These are phyloP conservation scores for Plasmodium malariae DNA, from an alignment of 169 alveolate genomes.

Conservation along the genomic window DNA sequence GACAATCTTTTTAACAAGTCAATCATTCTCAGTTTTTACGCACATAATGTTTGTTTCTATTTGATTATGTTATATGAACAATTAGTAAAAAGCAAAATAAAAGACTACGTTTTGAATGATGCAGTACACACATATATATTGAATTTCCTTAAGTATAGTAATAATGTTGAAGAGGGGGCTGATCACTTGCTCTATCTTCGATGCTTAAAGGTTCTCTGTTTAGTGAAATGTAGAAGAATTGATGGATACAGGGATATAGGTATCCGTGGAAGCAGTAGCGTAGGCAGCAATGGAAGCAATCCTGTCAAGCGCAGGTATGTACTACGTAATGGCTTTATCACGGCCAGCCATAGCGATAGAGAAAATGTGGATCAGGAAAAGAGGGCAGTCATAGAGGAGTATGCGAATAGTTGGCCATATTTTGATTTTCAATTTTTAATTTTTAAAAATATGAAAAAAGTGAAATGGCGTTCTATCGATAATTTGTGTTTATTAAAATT, in stretches of 20 bases:
- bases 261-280: no score
- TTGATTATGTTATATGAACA: neutral
- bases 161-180: no score
- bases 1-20: neutral
- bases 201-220: constrained; percentile 9
- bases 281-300: no score
- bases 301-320: no score
- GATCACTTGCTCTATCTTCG: no score
- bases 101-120: constrained; percentile 13
- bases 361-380: no score
- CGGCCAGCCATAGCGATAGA: no score
- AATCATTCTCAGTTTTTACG: neutral
- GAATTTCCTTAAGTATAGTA: neutral
- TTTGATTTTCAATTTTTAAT: constrained; percentile 13
- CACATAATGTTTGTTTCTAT: neutral
- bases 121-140: neutral
- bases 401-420: no score
- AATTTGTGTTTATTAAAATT: constrained; percentile 18
- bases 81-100: constrained; percentile 35
- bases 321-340: no score
- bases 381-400: no score
- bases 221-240: no score
- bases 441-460: constrained; percentile 1
- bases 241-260: no score
- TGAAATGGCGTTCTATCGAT: neutral